Percentiles rank a stretch among this genome's conserved stretches.
phyloP scores from a whole-genome alignment of 139 green algal genomes.

The Trebouxia sp. region DNA sequence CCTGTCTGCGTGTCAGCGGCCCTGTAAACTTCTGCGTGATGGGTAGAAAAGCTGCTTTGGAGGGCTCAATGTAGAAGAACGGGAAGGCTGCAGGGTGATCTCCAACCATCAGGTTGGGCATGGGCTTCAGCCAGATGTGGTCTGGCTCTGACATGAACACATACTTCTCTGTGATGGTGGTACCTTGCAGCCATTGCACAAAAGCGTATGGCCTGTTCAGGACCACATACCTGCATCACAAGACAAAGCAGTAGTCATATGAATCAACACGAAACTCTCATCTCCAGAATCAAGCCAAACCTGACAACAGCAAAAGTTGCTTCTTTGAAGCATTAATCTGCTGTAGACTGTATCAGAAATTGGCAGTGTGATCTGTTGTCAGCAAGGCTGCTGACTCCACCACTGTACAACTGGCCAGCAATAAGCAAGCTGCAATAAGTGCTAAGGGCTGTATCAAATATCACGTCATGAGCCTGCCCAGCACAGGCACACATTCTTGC shows the following conservation, averaged over 20 bases:
- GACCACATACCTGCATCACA: slow-evolving; percentile 82
- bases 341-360: no score
- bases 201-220: slow-evolving; percentile 94
- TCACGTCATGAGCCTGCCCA: no score
- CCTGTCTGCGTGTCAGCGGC: slow-evolving; percentile 49
- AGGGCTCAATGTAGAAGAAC: slow-evolving; percentile 98
- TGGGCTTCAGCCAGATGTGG: slow-evolving; percentile 90
- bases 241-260: no score
- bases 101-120: slow-evolving; percentile 91
- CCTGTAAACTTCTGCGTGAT: slow-evolving; percentile 63
- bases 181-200: slow-evolving; percentile 85
- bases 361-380: no score
- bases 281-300: no score
- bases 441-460: no score
- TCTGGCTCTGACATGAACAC: slow-evolving; percentile 98
- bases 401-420: no score
- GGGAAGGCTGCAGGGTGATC: slow-evolving; percentile 80
- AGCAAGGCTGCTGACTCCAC: no score
- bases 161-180: slow-evolving; percentile 83
- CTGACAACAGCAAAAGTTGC: no score
- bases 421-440: no score
- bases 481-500: background rate
- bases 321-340: no score
- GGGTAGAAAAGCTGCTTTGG: slow-evolving; percentile 49
- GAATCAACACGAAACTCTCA: no score